phyloP scores from a whole-genome alignment of 177 flowering plant genomes.

The Vitis hybrid region DNA sequence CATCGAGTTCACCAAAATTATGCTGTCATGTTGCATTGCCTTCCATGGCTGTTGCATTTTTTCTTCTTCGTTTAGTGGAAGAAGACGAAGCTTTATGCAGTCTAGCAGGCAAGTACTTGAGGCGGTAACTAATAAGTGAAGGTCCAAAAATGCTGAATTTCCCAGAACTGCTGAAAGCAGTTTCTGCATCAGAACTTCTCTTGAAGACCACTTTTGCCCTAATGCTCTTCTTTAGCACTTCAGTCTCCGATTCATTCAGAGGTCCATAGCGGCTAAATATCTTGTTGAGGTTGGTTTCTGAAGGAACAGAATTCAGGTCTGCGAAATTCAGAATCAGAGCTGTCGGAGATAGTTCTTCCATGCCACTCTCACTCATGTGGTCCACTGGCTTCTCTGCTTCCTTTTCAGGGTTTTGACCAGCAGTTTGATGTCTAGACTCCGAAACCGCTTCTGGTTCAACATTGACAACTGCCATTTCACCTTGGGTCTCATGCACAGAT shows the following conservation, averaged over 20 bases:
- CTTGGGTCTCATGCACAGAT: constrained; percentile 12
- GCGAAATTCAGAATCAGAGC: constrained; percentile 65
- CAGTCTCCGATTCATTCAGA: constrained; percentile 62
- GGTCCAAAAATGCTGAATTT: constrained; percentile 83
- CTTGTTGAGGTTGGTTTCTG: constrained; percentile 46
- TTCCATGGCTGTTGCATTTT: constrained; percentile 11
- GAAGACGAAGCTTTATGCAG: constrained; percentile 26
- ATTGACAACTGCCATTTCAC: constrained; percentile 6
- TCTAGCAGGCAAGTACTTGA: constrained; percentile 38
- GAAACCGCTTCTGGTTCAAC: constrained; percentile 18
- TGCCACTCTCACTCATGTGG: constrained; percentile 15
- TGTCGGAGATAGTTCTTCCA: constrained; percentile 43
- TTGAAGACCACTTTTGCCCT: constrained; percentile 81
- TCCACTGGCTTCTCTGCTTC: constrained; percentile 18
- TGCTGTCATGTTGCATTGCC: constrained; percentile 14
- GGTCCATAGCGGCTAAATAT: constrained; percentile 76
- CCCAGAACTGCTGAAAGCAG: constrained; percentile 88
- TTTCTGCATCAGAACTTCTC: constrained; percentile 69
- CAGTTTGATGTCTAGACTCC: constrained; percentile 22
- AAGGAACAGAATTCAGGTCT: constrained; percentile 63
- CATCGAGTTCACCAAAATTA: not conserved
- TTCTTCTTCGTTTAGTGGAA: constrained; percentile 25
- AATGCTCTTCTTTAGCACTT: constrained; percentile 52
- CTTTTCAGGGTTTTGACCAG: constrained; percentile 17
- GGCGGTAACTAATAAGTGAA: constrained; percentile 70